These are phyloP conservation scores for Naganishia vaughanmartiniae DNA, from an alignment of 768 basidiomycete genomes.

Conservation along the genomic window DNA sequence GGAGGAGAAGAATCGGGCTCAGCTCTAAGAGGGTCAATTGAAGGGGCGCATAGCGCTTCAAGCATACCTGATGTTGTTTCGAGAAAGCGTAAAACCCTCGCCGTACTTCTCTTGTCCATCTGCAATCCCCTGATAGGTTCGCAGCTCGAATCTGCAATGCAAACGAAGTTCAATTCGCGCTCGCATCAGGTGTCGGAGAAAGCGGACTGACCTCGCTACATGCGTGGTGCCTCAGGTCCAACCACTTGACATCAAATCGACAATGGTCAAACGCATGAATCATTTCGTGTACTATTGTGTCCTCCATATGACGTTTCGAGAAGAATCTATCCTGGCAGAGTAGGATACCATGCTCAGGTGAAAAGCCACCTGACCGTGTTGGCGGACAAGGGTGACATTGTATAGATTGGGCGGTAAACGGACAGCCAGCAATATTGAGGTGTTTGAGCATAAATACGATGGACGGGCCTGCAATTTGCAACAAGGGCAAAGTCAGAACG, in stretches of 20 bases:
- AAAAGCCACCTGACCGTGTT: conserved; percentile 75
- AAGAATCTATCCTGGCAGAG: conserved; percentile 82
- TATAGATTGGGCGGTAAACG: conserved; percentile 69
- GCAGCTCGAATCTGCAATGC: conserved; percentile 81
- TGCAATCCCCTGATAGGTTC: conserved; percentile 88
- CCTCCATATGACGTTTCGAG: conserved; percentile 82
- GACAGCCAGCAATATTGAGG: conserved; percentile 69
- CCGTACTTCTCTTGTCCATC: conserved; percentile 73
- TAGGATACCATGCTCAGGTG: conserved; percentile 69
- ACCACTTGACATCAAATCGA: conserved; percentile 90
- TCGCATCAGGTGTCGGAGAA: background rate
- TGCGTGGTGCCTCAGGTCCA: conserved; percentile 85
- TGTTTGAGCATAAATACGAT: conserved; percentile 91
- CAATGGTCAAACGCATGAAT: conserved; percentile 94
- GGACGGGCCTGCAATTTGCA: conserved; percentile 63
- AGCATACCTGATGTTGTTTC: conserved; percentile 85
- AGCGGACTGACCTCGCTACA: conserved; percentile 80
- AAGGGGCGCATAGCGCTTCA: conserved; percentile 16
- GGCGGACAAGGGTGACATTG: conserved; percentile 79
- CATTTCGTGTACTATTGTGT: conserved; percentile 88
- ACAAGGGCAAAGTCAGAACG: background rate
- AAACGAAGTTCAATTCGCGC: background rate
- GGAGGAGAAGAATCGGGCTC: conserved; percentile 30
- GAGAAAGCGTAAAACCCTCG: conserved; percentile 76
- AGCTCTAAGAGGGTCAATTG: conserved; percentile 5